Evolutionary conservation across 768 basidiomycete species (phyloP), one percentile per base, ranked within the genome.

Genomic region (Auricularia heimuer): DNA sequence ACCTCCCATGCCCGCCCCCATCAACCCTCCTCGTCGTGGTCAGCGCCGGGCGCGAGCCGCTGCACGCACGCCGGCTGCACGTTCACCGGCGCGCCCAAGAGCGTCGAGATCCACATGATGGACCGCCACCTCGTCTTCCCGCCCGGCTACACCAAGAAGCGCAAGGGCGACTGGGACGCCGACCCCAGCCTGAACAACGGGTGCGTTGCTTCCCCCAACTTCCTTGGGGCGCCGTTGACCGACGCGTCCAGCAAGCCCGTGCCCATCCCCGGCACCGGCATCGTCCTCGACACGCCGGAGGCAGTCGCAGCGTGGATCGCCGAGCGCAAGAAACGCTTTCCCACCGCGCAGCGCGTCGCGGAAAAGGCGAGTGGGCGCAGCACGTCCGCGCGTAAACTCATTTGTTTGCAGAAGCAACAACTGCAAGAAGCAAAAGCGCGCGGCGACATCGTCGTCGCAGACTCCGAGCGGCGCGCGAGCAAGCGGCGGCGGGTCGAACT

Each of bases 111-210:
- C 35, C 92, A 94, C 71, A 88, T 85, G 85, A 93, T 92, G 91
- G 92, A 93, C 69, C 81, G 91, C n/a, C 92, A 94, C 73, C 79
- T 94, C 54, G 85, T 93, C 60, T 92, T 84, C 68, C 92, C 92
- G 29, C 81, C 83, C 54, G 87, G 85, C 24, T 91, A 88, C 86
- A 3, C 29, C 29, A 79, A 82, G 58, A 81, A 79, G 67, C 80
- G 81, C 64, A 82, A 78, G 70, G 64, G 73, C 42, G 87, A 87
- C 36, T 92, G 90, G 90, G 90, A 91, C 71, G 85, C 91, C 2
- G 91, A 92, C 75, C 89, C 88, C 16, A 87, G 84, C 73, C 78
- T 93, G 62, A 90, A 56, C 44, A 33, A 85, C 75, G 89, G 90
- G 90, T 90, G 67, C 66, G 77, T 70, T 14, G n/a, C 29, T 24